phyloP scores from a whole-genome alignment of 2,329 filamentous ascomycete species.

The Dothistroma pini region DNA sequence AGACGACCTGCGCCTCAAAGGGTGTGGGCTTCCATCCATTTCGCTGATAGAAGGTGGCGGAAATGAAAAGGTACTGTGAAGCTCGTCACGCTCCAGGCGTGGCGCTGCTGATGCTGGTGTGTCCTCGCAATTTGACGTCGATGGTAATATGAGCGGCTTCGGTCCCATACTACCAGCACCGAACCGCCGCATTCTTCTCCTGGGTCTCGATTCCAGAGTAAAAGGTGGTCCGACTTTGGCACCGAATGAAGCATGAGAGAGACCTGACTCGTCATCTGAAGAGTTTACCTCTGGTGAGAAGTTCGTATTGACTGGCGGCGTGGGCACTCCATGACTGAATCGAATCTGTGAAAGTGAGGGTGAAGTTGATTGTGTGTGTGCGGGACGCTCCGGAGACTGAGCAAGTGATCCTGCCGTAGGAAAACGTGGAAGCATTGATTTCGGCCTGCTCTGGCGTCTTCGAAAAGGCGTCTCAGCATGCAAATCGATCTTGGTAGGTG shows the following conservation, averaged over 20 bases:
- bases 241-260: conserved; percentile 11
- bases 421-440: conserved; percentile 34
- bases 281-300: conserved; percentile 21
- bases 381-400: conserved; percentile 25
- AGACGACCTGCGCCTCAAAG: conserved; percentile 1
- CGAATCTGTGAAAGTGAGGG: conserved; percentile 11
- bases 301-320: conserved; percentile 14
- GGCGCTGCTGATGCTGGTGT: conserved; percentile 29
- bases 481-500: conserved; percentile 36
- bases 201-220: conserved; percentile 18
- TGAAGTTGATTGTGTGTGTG: conserved; percentile 13
- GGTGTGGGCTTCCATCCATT: background rate
- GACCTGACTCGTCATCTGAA: conserved; percentile 14
- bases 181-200: conserved; percentile 36
- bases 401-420: conserved; percentile 32
- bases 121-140: conserved; percentile 28
- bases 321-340: conserved; percentile 10
- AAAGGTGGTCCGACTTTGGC: conserved; percentile 6
- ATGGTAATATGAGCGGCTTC: conserved; percentile 35
- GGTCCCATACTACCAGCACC: conserved; percentile 34
- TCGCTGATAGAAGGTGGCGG: background rate
- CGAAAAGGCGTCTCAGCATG: conserved; percentile 29
- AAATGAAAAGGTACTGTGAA: conserved; percentile 9
- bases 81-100: conserved; percentile 19
- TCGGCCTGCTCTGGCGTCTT: conserved; percentile 30